Conservation (phyloP, 208 protist species). For the Crithidia fasciculata region DNA sequence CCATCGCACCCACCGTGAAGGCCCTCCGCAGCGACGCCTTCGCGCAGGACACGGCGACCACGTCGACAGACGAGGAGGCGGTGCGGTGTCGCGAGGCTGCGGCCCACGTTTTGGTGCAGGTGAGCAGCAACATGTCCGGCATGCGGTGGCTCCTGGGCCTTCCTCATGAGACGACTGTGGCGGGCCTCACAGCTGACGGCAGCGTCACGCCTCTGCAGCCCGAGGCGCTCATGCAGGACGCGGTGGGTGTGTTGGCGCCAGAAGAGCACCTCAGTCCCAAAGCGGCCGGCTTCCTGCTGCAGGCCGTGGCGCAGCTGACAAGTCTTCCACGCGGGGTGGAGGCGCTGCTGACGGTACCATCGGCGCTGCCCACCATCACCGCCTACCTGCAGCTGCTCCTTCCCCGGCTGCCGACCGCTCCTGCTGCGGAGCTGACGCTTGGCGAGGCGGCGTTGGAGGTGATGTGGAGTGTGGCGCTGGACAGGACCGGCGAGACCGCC, state of each 20-base stretch:
- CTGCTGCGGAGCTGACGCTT: neutral
- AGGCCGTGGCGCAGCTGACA: constrained; percentile 29
- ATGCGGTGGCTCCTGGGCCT: constrained; percentile 71
- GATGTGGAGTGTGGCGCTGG: constrained; percentile 64
- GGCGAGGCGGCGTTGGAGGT: constrained; percentile 40
- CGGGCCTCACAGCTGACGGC: constrained; percentile 14
- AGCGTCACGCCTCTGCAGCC: constrained; percentile 10
- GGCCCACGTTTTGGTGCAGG: constrained; percentile 53
- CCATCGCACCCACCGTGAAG: constrained; percentile 44
- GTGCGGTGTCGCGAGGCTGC: constrained; percentile 34
- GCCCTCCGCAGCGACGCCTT: constrained; percentile 18
- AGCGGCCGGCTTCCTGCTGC: constrained; percentile 20
- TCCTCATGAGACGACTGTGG: constrained; percentile 30
- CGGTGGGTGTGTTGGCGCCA: constrained; percentile 26
- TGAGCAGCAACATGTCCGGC: constrained; percentile 65
- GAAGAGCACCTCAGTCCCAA: neutral
- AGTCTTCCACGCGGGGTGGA: constrained; percentile 31
- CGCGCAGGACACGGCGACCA: neutral
- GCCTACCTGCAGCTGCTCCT: constrained; percentile 2
- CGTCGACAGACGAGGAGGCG: constrained; percentile 38
- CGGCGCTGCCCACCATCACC: constrained; percentile 8
- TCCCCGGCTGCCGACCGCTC: neutral
- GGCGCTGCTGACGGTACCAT: constrained; percentile 7
- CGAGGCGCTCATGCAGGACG: constrained; percentile 13
- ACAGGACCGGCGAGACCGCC: constrained; percentile 48